Base-by-base conservation (phyloP, 495 filamentous ascomycete genomes). In the Neurospora africana region DNA sequence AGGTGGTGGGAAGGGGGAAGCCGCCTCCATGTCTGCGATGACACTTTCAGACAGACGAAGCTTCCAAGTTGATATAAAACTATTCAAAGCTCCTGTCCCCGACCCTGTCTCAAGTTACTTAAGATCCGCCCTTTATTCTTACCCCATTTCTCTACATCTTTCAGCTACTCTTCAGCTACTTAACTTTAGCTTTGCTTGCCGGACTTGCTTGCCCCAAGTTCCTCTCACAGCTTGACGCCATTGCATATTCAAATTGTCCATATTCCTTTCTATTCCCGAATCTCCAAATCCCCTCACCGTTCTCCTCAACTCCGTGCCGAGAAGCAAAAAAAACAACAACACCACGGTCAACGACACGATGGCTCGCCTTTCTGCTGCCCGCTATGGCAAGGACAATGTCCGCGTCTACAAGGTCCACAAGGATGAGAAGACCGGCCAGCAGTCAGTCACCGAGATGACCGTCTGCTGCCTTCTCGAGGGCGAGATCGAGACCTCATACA, bases 341-440 rank as follows among this genome's bases (percentile, higher is more conserved):
- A 67, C 61, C 39, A 61, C 21, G 10, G n/a, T 23, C 10, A 53
- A 53, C 21, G 67, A 37, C 79, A 79, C 75, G 74, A 88, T 89
- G 87, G 81, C 88, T 71, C 81, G 84, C 76, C 83, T 96, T 70
- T 85, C 89, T 73, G 86, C 91, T 79, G 92, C 93, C 78, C 89
- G 91, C 77, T 96, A 96, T 82, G 93, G 93, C 84, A 96, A 96
- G 89, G 95, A 98, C 87, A 98, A 99, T 86, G 91, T 99, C 86
- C 93, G 95, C 78, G 90, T 99, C 74, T 94, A 91, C 87, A 98
- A 99, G 83, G 93, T 97, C 77, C 86, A 95, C 75, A 87, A 88
- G 71, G 89, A 98, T 79, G 87, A 88, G 78, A 84, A 88, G 77
- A 91, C 92, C 15, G 89, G 89, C 38, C 84, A 86, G 4, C 95